phyloP scores from a whole-genome alignment of 2,329 filamentous ascomycete genomes.

The Penicillium oxalicum region DNA sequence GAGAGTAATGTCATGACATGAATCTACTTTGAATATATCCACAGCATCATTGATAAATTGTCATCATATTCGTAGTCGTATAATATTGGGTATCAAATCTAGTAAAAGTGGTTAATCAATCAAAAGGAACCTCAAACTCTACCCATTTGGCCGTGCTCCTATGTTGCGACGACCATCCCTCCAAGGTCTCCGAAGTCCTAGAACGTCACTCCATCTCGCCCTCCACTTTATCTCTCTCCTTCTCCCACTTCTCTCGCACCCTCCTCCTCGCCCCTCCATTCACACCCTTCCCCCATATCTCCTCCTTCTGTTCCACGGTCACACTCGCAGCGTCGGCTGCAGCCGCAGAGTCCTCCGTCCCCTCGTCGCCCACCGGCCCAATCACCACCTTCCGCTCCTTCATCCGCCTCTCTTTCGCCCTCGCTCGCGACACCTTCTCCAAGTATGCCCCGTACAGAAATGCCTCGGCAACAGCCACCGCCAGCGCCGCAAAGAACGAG shows the following conservation, averaged over 20 bases:
- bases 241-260: constrained; percentile 21
- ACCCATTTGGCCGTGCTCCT: too few relatives aligned
- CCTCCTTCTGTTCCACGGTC: constrained; percentile 12
- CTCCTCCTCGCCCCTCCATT: constrained; percentile 19
- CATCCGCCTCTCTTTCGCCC: constrained; percentile 8
- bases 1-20: constrained; percentile 21
- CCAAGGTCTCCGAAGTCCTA: neutral
- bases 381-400: constrained; percentile 14
- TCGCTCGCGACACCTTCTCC: constrained; percentile 33
- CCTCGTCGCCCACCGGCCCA: constrained; percentile 6
- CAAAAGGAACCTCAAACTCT: too few relatives aligned
- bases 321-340: neutral
- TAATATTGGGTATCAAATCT: constrained; percentile 1
- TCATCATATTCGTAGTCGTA: neutral
- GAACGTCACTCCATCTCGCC: constrained; percentile 2
- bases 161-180: neutral
- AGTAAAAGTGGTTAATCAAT: neutral
- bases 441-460: constrained; percentile 44
- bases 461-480: constrained; percentile 44
- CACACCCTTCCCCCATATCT: constrained; percentile 22
- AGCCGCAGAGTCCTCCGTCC: neutral
- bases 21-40: constrained; percentile 19
- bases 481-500: constrained; percentile 35
- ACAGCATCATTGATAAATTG: constrained; percentile 2
- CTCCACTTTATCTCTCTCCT: constrained; percentile 14